Base-by-base conservation (phyloP, 768 basidiomycete genomes). In the Suillus subluteus region DNA sequence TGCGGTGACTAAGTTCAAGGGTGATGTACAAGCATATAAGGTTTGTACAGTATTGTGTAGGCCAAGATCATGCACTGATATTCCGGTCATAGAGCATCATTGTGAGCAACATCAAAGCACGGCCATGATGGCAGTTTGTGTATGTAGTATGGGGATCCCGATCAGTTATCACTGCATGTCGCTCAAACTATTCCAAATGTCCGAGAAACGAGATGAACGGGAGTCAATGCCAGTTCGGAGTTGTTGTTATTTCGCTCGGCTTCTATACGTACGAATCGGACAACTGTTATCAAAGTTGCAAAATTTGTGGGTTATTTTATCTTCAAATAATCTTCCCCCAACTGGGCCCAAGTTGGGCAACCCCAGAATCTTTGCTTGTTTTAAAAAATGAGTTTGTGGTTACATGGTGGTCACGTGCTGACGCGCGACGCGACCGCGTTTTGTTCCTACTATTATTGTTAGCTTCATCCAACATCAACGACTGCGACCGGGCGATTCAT, bases 21-120 rank as follows among this genome's bases (percentile, higher is more conserved):
- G 95, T 46, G 96, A 98, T 72, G 96, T 98, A 1, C 87, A 94
- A 72, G 88, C 86, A 13, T 98, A 98, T 84, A 98, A 97, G 91
- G 94, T 88, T 62, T 67, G 80, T 71, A 38, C 15, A 11, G 15
- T 12, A 37, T 35, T 48, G 9, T 26, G 44, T 55, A 44, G 0
- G 26, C 18, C 4, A 6, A 26, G 35, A 41, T 32, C 40, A 41
- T 63, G 21, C 44, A 64, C 50, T 74, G 63, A 75, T 63, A 50
- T 44, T 32, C 23, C 11, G n/a, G 48, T 62, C 64, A 23, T 75
- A 90, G 92, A 89, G 85, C 67, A 81, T 94, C 65, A 94, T 94
- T 69, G 90, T 92, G 70, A 87, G 81, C 79, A 90, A 88, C 70
- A 83, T 90, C 75, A 90, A 90, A 73, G 74, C 82, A 69, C 86